Evolutionary conservation across 495 filamentous ascomycete species (phyloP).

Genomic region (Rusavskia elegans): DNA sequence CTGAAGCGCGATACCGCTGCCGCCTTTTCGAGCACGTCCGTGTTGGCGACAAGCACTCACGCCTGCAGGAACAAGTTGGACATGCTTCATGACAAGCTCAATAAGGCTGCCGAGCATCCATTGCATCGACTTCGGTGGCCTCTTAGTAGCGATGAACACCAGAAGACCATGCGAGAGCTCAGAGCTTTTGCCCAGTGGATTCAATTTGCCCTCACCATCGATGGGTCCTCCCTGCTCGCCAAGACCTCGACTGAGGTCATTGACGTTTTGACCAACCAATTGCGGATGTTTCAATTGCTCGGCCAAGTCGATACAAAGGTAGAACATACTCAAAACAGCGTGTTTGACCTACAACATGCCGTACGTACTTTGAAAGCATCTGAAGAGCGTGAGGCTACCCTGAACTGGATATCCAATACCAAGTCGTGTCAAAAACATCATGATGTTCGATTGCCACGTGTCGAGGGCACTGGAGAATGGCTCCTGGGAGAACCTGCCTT

Average conservation of each 20-base stretch:
- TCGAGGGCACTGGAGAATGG: constrained; percentile 6
- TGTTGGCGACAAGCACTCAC: neutral
- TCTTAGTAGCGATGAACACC: constrained; percentile 3
- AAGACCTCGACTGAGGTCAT: constrained; percentile 4
- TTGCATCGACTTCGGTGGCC: constrained; percentile 1
- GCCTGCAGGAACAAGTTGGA: constrained; percentile 1
- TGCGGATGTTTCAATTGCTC: neutral
- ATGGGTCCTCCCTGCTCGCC: constrained; percentile 1
- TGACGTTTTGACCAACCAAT: neutral
- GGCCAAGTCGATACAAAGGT: neutral
- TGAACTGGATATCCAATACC: constrained; percentile 3
- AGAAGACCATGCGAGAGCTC: constrained; percentile 2
- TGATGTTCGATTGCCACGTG: neutral
- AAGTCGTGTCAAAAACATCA: constrained; percentile 1
- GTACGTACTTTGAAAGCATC: neutral
- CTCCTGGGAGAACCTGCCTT: neutral
- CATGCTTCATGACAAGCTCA: neutral
- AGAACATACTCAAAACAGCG: neutral
- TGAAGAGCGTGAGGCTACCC: neutral
- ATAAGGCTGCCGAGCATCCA: neutral
- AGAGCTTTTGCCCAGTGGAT: constrained; percentile 2
- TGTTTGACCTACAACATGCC: neutral
- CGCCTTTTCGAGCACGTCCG: neutral
- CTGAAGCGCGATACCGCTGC: neutral
- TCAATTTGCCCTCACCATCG: constrained; percentile 5